These are phyloP conservation scores for Neotropicomus parvogracilis DNA, from an alignment of 1,284 basidiomycete species.

Conservation along the genomic window DNA sequence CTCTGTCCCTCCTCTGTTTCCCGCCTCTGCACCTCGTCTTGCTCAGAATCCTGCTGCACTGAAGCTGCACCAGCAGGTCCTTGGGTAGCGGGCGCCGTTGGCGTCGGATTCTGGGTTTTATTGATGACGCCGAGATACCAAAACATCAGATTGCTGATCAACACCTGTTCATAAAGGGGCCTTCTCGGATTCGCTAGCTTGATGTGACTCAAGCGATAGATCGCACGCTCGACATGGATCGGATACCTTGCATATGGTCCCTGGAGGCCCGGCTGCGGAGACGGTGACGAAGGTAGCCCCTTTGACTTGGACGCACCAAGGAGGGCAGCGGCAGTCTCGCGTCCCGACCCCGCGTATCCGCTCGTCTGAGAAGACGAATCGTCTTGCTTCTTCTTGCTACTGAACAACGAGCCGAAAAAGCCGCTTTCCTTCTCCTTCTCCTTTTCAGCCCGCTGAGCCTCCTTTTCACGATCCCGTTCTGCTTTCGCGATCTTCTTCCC, in stretches of 20 bases:
- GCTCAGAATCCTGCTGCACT: conserved; percentile 23
- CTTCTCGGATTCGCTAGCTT: conserved; percentile 96
- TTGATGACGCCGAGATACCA: conserved; percentile 99
- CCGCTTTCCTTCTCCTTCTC: conserved; percentile 51
- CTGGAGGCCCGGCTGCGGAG: conserved; percentile 54
- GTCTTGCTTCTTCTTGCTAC: conserved; percentile 78
- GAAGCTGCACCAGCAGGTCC: conserved; percentile 13
- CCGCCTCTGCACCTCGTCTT: conserved; percentile 37
- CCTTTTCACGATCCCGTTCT: conserved; percentile 45
- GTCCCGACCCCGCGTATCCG: conserved; percentile 56
- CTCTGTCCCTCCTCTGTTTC: conserved; percentile 44
- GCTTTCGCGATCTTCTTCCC: conserved; percentile 53
- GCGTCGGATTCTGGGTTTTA: conserved; percentile 57
- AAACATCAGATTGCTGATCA: conserved; percentile 99
- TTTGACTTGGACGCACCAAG: conserved; percentile 81
- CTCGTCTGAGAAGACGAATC: conserved; percentile 49
- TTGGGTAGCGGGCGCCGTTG: conserved; percentile 31
- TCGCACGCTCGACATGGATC: conserved; percentile 96
- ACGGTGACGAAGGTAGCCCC: conserved; percentile 54
- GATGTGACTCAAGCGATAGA: conserved; percentile 96
- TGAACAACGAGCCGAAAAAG: conserved; percentile 88
- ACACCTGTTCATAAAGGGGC: conserved; percentile 95
- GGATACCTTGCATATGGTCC: conserved; percentile 84
- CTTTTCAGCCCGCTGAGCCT: conserved; percentile 43
- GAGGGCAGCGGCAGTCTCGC: conserved; percentile 78